Percentiles rank a stretch among this genome's conserved stretches.
phyloP scores from a whole-genome alignment of 23 red algal genomes.

The Gracilaria domingensis region DNA sequence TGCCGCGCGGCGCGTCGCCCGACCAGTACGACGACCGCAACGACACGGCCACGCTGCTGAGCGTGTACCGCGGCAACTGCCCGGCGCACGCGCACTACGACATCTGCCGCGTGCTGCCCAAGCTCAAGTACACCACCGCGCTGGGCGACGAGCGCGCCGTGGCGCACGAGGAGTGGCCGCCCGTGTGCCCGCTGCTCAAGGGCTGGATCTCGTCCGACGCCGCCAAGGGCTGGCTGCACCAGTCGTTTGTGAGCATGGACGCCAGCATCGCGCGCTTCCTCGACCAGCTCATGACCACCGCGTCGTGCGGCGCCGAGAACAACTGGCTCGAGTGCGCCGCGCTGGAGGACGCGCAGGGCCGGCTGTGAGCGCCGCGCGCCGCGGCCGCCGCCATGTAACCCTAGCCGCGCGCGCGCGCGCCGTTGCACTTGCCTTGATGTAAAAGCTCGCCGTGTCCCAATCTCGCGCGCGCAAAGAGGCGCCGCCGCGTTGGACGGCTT shows the following conservation, averaged over 20 bases:
- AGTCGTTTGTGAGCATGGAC: slow-evolving; percentile 34
- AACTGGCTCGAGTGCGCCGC: slow-evolving; percentile 36
- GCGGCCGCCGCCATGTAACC: no score
- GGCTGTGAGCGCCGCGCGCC: slow-evolving; percentile 15
- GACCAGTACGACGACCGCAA: slow-evolving; percentile 34
- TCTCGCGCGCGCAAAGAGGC: no score
- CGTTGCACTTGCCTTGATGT: no score
- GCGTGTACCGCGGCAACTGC: slow-evolving; percentile 57
- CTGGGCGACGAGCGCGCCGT: background rate
- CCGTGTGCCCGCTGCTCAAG: slow-evolving; percentile 36
- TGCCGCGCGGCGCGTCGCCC: slow-evolving; percentile 27
- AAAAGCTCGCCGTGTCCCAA: no score
- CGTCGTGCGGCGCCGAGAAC: slow-evolving; percentile 11
- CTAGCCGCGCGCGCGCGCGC: no score
- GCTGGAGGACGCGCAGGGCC: slow-evolving; percentile 41
- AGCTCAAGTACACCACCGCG: slow-evolving; percentile 35
- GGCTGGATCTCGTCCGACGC: slow-evolving; percentile 23
- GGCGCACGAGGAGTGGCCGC: background rate
- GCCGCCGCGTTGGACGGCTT: no score
- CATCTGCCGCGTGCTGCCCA: slow-evolving; percentile 51
- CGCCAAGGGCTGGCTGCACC: slow-evolving; percentile 29
- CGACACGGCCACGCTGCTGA: slow-evolving; percentile 26
- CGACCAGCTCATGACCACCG: background rate
- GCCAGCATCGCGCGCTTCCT: slow-evolving; percentile 31
- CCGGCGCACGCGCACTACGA: slow-evolving; percentile 67